Percentiles rank a stretch among this genome's conserved stretches.
Evolutionary conservation across 495 filamentous ascomycete genomes (phyloP).

Genomic region (Oidiodendron maius): DNA sequence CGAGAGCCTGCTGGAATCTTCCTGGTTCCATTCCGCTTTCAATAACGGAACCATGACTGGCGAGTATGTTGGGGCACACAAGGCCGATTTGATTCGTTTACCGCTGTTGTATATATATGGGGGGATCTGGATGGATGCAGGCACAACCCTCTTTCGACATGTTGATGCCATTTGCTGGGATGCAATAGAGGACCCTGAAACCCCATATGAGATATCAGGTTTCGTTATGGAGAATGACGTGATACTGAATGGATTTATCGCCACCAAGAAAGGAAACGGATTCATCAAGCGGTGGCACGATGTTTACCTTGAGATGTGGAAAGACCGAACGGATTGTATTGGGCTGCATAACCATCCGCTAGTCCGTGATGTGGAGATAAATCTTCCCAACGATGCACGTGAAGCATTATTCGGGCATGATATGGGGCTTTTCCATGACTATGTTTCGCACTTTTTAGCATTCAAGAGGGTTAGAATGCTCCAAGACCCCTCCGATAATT

Average conservation of each 20-base stretch:
- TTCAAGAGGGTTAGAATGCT: no score
- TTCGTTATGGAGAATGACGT: conserved; percentile 25
- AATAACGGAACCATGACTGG: conserved; percentile 34
- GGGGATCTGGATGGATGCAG: conserved; percentile 37
- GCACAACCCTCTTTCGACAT: conserved; percentile 30
- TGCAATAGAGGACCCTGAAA: conserved; percentile 29
- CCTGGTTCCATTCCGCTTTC: no score
- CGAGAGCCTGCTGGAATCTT: no score
- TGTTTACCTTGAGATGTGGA: conserved; percentile 32
- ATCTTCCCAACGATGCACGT: no score
- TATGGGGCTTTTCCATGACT: no score
- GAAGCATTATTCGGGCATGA: no score
- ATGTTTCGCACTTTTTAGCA: no score
- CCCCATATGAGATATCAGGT: conserved; percentile 29
- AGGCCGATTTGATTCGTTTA: no score
- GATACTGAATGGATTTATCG: conserved; percentile 37
- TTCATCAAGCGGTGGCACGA: conserved; percentile 35
- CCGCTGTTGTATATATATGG: no score
- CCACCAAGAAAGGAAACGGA: conserved; percentile 27
- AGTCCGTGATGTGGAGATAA: conserved; percentile 27
- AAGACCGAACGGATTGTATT: conserved; percentile 22
- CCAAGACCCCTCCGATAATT: no score
- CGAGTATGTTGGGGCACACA: no score
- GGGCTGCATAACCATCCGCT: conserved; percentile 30
- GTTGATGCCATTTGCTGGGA: conserved; percentile 38